A percentile compares a stretch with the other conserved stretches of the same genome.
Conservation (phyloP, 2,329 filamentous ascomycete species). For the Biscogniauxia marginata region DNA sequence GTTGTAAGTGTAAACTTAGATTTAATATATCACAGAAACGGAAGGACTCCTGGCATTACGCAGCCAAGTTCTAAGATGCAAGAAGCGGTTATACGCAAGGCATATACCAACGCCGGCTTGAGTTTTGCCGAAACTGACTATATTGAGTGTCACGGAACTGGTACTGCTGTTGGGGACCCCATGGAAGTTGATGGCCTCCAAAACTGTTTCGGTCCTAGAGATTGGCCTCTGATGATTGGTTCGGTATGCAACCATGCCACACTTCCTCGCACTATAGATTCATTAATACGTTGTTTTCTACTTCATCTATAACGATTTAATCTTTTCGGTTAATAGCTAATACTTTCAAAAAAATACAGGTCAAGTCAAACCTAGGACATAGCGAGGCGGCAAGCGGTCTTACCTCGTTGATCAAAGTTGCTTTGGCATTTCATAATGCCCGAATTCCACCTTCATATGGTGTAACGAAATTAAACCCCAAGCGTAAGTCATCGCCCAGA, state of each 20-base stretch:
- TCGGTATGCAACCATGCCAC: neutral
- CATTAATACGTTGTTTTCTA: too few species aligned
- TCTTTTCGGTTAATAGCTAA: too few species aligned
- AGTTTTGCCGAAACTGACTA: constrained; percentile 14
- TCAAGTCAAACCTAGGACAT: constrained; percentile 12
- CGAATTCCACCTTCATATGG: constrained; percentile 9
- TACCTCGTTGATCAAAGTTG: constrained; percentile 14
- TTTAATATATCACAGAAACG: constrained; percentile 30
- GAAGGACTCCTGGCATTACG: constrained; percentile 43
- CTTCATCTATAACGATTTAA: too few species aligned
- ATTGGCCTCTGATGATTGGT: neutral
- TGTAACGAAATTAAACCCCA: constrained; percentile 14
- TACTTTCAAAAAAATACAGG: too few species aligned
- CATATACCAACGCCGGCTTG: constrained; percentile 32
- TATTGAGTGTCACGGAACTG: constrained; percentile 14
- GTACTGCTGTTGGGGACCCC: constrained; percentile 20
- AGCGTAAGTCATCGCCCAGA: constrained; percentile 1
- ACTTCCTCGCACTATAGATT: neutral
- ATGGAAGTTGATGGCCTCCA: constrained; percentile 21
- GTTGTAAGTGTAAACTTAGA: neutral
- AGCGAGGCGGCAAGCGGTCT: constrained; percentile 15
- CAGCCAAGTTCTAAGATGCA: constrained; percentile 41
- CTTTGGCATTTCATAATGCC: constrained; percentile 5
- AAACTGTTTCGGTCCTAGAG: neutral
- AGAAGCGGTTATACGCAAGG: constrained; percentile 28